Conservation (phyloP, 2,329 filamentous ascomycete genomes). For the Dendrostoma leiphaemia region DNA sequence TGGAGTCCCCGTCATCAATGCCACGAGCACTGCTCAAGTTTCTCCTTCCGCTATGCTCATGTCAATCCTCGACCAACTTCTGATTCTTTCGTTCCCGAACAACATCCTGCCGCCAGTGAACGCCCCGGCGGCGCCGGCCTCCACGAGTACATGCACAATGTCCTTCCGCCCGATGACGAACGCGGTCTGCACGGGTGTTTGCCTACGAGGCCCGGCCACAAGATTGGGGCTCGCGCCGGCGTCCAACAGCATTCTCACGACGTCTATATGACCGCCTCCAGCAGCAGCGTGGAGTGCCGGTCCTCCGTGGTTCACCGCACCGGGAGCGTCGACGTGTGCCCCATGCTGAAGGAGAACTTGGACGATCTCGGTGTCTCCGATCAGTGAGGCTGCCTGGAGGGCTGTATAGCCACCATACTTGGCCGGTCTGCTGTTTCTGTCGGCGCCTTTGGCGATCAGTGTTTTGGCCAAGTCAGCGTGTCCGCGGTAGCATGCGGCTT, state of each 20-base stretch:
- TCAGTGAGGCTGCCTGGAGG: slow-evolving; percentile 33
- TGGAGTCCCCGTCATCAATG: too few relatives aligned
- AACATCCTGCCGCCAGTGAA: not conserved
- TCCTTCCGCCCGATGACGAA: slow-evolving; percentile 3
- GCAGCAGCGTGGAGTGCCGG: slow-evolving; percentile 22
- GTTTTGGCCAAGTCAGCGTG: slow-evolving; percentile 13
- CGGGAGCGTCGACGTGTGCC: slow-evolving; percentile 24
- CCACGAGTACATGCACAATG: not conserved
- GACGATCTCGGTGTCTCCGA: slow-evolving; percentile 32
- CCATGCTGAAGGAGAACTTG: slow-evolving; percentile 20
- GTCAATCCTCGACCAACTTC: not conserved
- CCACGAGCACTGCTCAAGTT: not conserved
- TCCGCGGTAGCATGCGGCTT: slow-evolving; percentile 19
- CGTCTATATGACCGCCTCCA: slow-evolving; percentile 13
- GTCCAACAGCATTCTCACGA: slow-evolving; percentile 19
- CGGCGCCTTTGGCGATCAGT: slow-evolving; percentile 19
- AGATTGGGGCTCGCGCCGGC: slow-evolving; percentile 15
- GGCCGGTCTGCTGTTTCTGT: slow-evolving; percentile 20
- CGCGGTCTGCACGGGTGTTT: slow-evolving; percentile 18
- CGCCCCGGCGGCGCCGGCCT: not conserved
- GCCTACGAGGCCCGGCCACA: slow-evolving; percentile 3
- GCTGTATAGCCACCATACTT: slow-evolving; percentile 29
- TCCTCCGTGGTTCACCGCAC: slow-evolving; percentile 21
- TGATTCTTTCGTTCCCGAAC: not conserved
- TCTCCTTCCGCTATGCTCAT: not conserved